Conservation (phyloP, 192 early-diverging fungal genomes). For the Polychytrium aggregatum region DNA sequence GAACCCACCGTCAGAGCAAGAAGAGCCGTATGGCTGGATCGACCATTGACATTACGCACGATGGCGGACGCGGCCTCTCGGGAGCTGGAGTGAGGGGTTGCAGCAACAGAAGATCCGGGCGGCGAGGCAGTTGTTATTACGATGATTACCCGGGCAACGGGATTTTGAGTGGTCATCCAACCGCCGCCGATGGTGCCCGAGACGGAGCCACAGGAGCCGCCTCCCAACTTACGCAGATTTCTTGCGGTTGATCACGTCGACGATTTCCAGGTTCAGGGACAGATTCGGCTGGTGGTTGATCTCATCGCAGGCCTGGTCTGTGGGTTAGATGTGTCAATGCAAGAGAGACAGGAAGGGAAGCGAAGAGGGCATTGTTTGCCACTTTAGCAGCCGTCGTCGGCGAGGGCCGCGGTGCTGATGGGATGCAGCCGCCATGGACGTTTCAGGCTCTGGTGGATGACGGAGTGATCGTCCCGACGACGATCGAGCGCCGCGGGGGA, state of each 20-base stretch:
- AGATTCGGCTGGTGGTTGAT: constrained; percentile 65
- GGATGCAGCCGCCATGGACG: neutral
- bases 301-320: constrained; percentile 70
- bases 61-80: constrained; percentile 65
- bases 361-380: neutral
- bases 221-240: too few relatives aligned
- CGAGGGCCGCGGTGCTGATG: neutral
- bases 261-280: constrained; percentile 86
- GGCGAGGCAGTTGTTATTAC: too few relatives aligned
- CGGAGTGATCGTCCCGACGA: neutral
- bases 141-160: too few relatives aligned
- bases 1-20: constrained; percentile 49
- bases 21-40: constrained; percentile 42
- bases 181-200: too few relatives aligned
- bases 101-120: too few relatives aligned
- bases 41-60: constrained; percentile 50
- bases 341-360: neutral
- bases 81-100: constrained; percentile 45
- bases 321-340: neutral
- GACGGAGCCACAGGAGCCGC: too few relatives aligned
- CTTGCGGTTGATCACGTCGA: constrained; percentile 88
- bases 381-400: neutral
- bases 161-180: too few relatives aligned
- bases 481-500: neutral
- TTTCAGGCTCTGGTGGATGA: neutral